Evolutionary conservation across 1,139 yeast species (phyloP).

Genomic region (Candida pseudocylindracea): DNA sequence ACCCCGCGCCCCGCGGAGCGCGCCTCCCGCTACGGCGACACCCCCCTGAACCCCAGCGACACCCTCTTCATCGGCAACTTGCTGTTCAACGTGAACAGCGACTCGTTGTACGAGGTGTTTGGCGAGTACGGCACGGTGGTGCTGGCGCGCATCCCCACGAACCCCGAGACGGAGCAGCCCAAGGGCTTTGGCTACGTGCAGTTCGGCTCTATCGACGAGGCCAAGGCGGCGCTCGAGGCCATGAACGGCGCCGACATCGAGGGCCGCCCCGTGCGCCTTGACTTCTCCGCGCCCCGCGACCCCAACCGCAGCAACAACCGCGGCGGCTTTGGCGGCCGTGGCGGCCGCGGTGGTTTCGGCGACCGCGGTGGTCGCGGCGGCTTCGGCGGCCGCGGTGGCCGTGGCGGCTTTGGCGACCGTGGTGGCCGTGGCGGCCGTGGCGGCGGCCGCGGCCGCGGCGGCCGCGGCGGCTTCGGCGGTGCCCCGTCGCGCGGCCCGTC

Average conservation of each 20-base stretch:
- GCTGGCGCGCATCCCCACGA: constrained; percentile 89
- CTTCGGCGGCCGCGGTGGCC: constrained; percentile 7
- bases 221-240: constrained; percentile 72
- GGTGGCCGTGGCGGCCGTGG: too few species aligned
- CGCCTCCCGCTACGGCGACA: constrained; percentile 78
- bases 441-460: too few species aligned
- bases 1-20: constrained; percentile 31
- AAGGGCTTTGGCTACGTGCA: constrained; percentile 98
- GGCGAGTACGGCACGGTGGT: constrained; percentile 61
- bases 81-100: constrained; percentile 75
- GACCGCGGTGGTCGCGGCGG: constrained; percentile 12
- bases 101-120: constrained; percentile 47
- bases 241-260: constrained; percentile 76
- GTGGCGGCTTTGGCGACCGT: too few species aligned
- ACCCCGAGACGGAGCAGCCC: constrained; percentile 96
- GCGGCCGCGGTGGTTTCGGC: constrained; percentile 10
- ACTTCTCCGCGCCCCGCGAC: constrained; percentile 82
- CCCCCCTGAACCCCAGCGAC: constrained; percentile 80
- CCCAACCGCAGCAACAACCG: constrained; percentile 10
- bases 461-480: too few species aligned
- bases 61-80: constrained; percentile 91
- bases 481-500: too few species aligned
- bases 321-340: constrained; percentile 18
- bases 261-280: constrained; percentile 89
- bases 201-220: constrained; percentile 69